phyloP scores from a whole-genome alignment of 176 grass and related monocot species.

The Oryza officinalis region DNA sequence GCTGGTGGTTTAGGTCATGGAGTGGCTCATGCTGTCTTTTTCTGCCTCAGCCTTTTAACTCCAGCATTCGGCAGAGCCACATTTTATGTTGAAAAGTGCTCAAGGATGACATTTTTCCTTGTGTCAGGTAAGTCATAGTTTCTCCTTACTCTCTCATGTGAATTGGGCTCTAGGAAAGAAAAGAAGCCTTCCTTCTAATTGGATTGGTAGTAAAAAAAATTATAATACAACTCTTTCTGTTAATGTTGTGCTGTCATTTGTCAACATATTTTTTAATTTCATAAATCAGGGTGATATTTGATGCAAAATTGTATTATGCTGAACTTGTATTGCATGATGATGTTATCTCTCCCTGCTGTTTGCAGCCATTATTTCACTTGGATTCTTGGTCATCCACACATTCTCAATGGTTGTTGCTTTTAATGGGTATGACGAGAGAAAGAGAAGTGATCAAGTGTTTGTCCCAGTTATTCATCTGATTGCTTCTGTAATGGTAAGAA shows the following conservation, averaged over 20 bases:
- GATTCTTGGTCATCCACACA: slow-evolving; percentile 87
- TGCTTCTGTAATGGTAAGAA: slow-evolving; percentile 77
- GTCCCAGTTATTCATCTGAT: slow-evolving; percentile 69
- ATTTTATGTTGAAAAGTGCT: slow-evolving; percentile 85
- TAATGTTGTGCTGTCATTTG: slow-evolving; percentile 4
- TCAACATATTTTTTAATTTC: slow-evolving; percentile 24
- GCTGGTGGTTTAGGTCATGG: slow-evolving; percentile 99
- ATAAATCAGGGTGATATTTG: slow-evolving; percentile 4
- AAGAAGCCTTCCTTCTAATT: slow-evolving; percentile 27
- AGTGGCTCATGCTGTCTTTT: slow-evolving; percentile 85
- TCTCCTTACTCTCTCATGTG: slow-evolving; percentile 8
- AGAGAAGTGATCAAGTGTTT: slow-evolving; percentile 70
- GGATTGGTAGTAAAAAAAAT: neutral
- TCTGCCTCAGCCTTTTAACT: slow-evolving; percentile 92
- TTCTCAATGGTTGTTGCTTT: slow-evolving; percentile 98
- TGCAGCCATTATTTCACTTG: slow-evolving; percentile 91
- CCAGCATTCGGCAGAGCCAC: slow-evolving; percentile 89
- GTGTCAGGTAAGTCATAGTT: slow-evolving; percentile 50
- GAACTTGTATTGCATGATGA: neutral
- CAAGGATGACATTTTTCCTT: slow-evolving; percentile 91
- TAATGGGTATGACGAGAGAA: slow-evolving; percentile 81
- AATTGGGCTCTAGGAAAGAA: neutral
- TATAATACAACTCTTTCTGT: neutral
- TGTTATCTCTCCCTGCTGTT: slow-evolving; percentile 29
- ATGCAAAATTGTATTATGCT: slow-evolving; percentile 1